Evolutionary conservation across 768 basidiomycete genomes (phyloP).

Genomic region (Auricularia sp.): DNA sequence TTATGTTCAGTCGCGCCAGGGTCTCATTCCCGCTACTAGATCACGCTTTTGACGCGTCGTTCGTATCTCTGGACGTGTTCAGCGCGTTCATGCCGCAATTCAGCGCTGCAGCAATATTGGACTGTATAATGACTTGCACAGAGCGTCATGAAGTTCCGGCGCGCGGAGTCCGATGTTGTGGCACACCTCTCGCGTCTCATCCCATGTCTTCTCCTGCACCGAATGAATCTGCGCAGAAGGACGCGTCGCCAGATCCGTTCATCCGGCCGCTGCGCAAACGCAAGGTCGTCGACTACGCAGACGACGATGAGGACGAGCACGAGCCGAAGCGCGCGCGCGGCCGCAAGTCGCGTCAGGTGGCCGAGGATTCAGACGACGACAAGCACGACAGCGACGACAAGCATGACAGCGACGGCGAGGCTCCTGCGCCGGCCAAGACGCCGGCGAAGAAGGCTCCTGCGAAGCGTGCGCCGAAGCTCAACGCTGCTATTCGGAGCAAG

Average conservation of each 20-base stretch:
- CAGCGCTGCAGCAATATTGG: too few relatives aligned
- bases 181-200: too few relatives aligned
- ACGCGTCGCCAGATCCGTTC: not conserved
- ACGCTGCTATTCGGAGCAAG: not conserved
- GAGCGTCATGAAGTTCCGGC: too few relatives aligned
- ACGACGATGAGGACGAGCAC: not conserved
- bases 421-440: not conserved
- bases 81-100: too few relatives aligned
- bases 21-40: too few relatives aligned
- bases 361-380: not conserved
- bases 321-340: not conserved
- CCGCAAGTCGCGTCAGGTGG: not conserved
- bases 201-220: too few relatives aligned
- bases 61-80: too few relatives aligned
- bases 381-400: not conserved
- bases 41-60: too few relatives aligned
- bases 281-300: not conserved
- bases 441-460: not conserved
- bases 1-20: too few relatives aligned
- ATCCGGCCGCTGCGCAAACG: not conserved
- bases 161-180: too few relatives aligned
- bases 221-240: too few relatives aligned
- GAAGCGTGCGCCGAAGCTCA: constrained; percentile 1
- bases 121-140: too few relatives aligned
- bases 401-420: not conserved